Evolutionary conservation across 2,329 filamentous ascomycete genomes (phyloP).

Genomic region (Corinectria fuckeliana): DNA sequence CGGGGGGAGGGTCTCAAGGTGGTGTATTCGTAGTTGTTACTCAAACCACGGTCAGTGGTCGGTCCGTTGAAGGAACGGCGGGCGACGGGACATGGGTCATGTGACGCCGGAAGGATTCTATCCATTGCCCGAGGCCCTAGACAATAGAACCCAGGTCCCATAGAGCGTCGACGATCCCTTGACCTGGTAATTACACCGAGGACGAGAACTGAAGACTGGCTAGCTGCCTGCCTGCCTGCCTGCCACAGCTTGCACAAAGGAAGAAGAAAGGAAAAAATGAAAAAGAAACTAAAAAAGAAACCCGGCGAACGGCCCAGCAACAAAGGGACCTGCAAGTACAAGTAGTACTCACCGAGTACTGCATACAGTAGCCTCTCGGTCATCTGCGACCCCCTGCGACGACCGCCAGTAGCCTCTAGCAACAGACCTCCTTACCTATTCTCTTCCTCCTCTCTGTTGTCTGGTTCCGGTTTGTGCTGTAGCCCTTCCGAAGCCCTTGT

Average conservation of each 20-base stretch:
- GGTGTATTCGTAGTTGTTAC: not conserved
- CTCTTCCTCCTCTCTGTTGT: not conserved
- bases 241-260: not conserved
- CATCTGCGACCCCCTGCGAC: not conserved
- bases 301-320: not conserved
- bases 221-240: not conserved
- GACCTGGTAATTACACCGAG: not conserved
- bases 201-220: not conserved
- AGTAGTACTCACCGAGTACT: not conserved
- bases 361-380: not conserved
- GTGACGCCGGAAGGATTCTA: not conserved
- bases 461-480: not conserved
- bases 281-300: no score
- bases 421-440: not conserved
- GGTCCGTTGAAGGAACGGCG: no score
- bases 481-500: constrained; percentile 8
- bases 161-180: not conserved
- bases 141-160: not conserved
- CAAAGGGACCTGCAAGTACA: not conserved
- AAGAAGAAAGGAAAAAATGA: not conserved
- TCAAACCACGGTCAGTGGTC: not conserved
- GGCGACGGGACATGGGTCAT: not conserved
- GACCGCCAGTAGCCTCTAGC: not conserved
- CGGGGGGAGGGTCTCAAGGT: no score
- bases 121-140: not conserved